These are phyloP conservation scores for Eutypella sp. DNA, from an alignment of 2,329 filamentous ascomycete species.

Conservation along the genomic window DNA sequence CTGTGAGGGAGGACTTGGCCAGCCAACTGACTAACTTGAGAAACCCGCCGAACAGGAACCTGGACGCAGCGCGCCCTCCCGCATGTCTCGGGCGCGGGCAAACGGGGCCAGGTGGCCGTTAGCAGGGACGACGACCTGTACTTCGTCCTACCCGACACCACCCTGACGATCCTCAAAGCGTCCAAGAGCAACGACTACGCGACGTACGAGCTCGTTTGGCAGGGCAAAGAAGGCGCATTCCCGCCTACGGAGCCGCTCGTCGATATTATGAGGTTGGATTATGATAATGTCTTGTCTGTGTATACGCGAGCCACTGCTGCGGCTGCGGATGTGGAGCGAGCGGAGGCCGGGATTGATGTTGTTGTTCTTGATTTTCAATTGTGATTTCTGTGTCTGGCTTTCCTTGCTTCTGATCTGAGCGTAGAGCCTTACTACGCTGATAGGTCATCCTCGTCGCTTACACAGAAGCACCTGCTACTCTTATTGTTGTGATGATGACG, in stretches of 20 bases:
- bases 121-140: constrained; percentile 30
- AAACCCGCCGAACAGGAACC: constrained; percentile 16
- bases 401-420: not conserved
- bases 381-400: constrained; percentile 2
- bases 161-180: constrained; percentile 29
- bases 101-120: constrained; percentile 32
- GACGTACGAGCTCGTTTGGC: constrained; percentile 32
- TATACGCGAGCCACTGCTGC: constrained; percentile 22
- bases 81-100: constrained; percentile 25
- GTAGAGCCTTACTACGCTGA: not conserved
- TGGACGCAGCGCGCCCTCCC: constrained; percentile 30
- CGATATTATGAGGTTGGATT: constrained; percentile 30
- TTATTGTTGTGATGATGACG: not conserved
- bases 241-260: constrained; percentile 35
- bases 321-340: not conserved
- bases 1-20: not conserved
- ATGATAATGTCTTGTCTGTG: constrained; percentile 32
- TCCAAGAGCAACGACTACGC: constrained; percentile 22
- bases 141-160: constrained; percentile 32
- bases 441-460: too few species aligned
- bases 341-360: constrained; percentile 18
- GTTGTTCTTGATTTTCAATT: constrained; percentile 33
- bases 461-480: not conserved
- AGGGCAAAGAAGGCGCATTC: constrained; percentile 22
- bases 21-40: not conserved